Percentiles rank a stretch among this genome's conserved stretches.
Evolutionary conservation across 441 rosid species (phyloP).

Genomic region (Gossypium gossypioides): DNA sequence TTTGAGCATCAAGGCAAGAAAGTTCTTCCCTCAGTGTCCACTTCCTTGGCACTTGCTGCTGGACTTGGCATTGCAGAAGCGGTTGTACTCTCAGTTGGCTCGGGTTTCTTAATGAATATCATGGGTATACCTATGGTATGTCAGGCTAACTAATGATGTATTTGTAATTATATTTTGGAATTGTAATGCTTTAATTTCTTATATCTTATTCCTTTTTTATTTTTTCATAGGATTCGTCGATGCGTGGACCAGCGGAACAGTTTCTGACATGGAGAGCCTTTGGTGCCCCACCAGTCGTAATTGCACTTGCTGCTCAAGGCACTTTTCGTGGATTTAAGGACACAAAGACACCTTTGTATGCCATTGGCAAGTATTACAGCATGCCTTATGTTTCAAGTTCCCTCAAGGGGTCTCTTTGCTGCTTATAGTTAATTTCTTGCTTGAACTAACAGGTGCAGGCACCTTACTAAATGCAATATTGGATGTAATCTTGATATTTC

Average conservation of each 20-base stretch:
- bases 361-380: conserved; percentile 67
- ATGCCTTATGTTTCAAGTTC: conserved; percentile 8
- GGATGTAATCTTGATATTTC: conserved; percentile 70
- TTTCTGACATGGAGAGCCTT: conserved; percentile 68
- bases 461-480: conserved; percentile 63
- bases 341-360: conserved; percentile 81
- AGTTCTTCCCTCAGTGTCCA: conserved; percentile 60
- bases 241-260: conserved; percentile 73
- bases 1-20: conserved; percentile 33
- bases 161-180: background rate
- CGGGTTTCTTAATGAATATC: conserved; percentile 67
- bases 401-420: background rate
- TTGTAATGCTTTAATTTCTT: background rate
- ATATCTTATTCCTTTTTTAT: background rate
- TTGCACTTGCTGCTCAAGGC: conserved; percentile 93
- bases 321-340: conserved; percentile 91
- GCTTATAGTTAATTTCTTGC: conserved; percentile 7
- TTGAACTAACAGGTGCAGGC: conserved; percentile 61
- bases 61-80: conserved; percentile 73
- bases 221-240: conserved; percentile 64
- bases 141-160: conserved; percentile 23
- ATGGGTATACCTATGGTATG: conserved; percentile 92
- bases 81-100: conserved; percentile 58
- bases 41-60: conserved; percentile 74
- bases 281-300: conserved; percentile 90